phyloP scores from a whole-genome alignment of 2,329 filamentous ascomycete species.

The Aspergillus niger region DNA sequence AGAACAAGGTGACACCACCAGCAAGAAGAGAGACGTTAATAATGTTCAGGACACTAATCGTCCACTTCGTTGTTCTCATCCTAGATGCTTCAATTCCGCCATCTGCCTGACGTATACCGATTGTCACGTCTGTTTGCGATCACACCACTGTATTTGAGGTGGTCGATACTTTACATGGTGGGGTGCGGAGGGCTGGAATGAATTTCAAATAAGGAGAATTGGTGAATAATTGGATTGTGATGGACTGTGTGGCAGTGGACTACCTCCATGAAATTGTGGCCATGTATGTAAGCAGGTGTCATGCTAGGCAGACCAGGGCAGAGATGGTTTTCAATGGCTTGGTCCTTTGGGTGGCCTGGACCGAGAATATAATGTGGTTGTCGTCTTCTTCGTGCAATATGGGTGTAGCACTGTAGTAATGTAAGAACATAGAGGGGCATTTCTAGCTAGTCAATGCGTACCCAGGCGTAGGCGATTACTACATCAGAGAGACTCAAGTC shows the following conservation, averaged over 20 bases:
- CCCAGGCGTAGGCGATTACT: too few relatives aligned
- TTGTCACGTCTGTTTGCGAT: conserved; percentile 4
- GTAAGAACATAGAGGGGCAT: too few relatives aligned
- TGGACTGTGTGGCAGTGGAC: not conserved
- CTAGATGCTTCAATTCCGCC: conserved; percentile 1
- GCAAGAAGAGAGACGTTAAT: not conserved
- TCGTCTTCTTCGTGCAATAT: not conserved
- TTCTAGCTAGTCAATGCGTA: not conserved
- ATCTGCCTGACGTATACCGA: conserved; percentile 8
- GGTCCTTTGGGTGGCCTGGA: not conserved
- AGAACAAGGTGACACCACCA: not conserved
- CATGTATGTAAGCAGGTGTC: not conserved
- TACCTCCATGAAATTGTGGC: not conserved
- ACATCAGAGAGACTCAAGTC: not conserved
- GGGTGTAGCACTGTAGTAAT: too few relatives aligned
- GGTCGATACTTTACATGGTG: not conserved
- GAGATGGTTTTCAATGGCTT: not conserved
- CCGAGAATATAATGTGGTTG: not conserved
- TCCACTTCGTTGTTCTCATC: not conserved
- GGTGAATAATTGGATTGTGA: too few relatives aligned
- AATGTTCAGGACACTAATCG: not conserved
- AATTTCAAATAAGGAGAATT: not conserved
- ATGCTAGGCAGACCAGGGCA: not conserved
- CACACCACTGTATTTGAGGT: not conserved
- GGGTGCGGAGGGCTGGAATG: not conserved